Evolutionary conservation across 495 filamentous ascomycete species (phyloP), one percentile per base, ranked within the genome.

Genomic region (Hypoxylon trugodes): DNA sequence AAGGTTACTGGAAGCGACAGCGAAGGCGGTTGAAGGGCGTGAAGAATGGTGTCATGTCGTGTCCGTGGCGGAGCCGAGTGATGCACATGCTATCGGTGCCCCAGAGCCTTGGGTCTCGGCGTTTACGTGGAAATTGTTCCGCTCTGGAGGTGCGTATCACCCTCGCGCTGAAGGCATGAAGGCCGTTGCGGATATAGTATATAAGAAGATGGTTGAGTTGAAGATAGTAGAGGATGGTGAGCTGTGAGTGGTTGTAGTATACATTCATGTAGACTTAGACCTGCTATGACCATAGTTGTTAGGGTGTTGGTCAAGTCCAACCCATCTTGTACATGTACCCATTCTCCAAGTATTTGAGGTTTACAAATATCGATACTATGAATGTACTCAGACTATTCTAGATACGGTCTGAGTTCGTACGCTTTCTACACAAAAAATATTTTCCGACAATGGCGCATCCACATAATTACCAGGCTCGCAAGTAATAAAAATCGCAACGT

Each of bases 21-120:
- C 43, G 13, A 50, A 59, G 22, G 73, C 72, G 13, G 72, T 65
- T 33, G 59, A 65, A 32, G 57, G 69, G 24, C 71, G 71, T 32
- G 63, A 66, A 12, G 72, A 53, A 9, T 79, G 74, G 76, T 78
- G 71, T 42, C 69, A 68, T 32, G 50, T 65, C 6, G 70, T 72
- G 12, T 26, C 51, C 18, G 48, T 68, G 3, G 70, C 58, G 60
- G 30, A 48, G 33, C 57, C 38, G 65, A 77, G 63, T 52, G 68
- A 61, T 61, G 51, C 30, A 33, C 77, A 80, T 50, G 76, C 67
- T 6, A 59, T 79, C 22, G 78, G 78, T 0, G 65, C 71, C 6
- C 36, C 59, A 19, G 60, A 69, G 12, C 76, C 77, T 0, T 80
- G 77, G 78, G 70, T 79, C 48, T 66, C 58, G 21, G 74, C 70